Base-by-base conservation (phyloP, 2,329 filamentous ascomycete genomes). In the Paracoccidioides lutzii region DNA sequence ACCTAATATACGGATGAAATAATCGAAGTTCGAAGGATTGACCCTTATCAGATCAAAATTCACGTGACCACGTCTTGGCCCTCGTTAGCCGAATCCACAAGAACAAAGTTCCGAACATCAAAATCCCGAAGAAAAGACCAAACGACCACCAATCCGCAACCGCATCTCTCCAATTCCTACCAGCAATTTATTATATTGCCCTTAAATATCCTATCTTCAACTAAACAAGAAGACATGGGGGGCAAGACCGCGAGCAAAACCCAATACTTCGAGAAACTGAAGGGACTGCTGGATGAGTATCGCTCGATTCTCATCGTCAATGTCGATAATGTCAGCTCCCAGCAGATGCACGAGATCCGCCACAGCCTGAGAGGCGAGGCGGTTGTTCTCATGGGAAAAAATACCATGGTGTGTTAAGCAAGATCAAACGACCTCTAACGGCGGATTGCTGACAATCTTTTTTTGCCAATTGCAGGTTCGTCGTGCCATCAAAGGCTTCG, bases 281-380 rank as follows among this genome's bases (percentile, higher is more conserved):
- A 96, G 86, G 76, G 76, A 77, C 84, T 97, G 76, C 86, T 98
- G 76, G 88, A 97, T 81, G 85, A 90, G 76, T 97, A 94, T 87
- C 84, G 83, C 76, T 91, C 87, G 72, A 87, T 97, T 81, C 97
- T 98, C 88, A 90, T 98, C 76, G 90, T 95, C 76, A 84, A 74
- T 73, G 86, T 91, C 73, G 88, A 97, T 89, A 98, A 97, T 98
- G 93, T 98, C 84, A 89, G 86, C 77, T 98, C 93, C 68, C 93
- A 98, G 85, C 94, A 98, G 85, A 98, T 98, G 94, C 93, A 98
- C 88, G 93, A 98, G 84, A 97, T 98, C 77, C 88, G 93, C 76
- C 79, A 85, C 71, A 78, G 88, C 70, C 87, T 98, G 75, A 90
- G 93, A 75, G 86, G 85, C 62, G 79, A 95, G 77, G 90, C 83